Evolutionary conservation across 176 grass and related monocot species (phyloP).

Genomic region (Puya raimondii): DNA sequence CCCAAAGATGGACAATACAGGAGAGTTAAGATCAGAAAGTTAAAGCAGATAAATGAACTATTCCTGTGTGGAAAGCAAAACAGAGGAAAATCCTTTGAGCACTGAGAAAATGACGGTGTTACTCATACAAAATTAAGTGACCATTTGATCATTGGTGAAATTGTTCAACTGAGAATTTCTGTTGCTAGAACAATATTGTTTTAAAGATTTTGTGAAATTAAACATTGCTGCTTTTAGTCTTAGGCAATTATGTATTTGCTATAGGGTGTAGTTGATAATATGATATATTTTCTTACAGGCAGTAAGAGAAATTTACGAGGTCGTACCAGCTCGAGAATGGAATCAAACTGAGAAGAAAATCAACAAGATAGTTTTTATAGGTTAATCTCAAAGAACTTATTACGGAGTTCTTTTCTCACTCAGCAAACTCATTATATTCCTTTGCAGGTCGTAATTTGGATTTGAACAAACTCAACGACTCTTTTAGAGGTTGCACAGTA

Average conservation of each 20-base stretch:
- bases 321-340: slow-evolving; percentile 71
- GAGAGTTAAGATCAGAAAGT: no score
- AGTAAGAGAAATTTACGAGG: slow-evolving; percentile 93
- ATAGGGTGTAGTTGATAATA: background rate
- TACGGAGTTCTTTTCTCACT: background rate
- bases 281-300: slow-evolving; percentile 44
- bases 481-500: slow-evolving; percentile 48
- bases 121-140: no score
- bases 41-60: no score
- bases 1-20: no score
- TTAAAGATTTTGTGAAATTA: background rate
- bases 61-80: no score
- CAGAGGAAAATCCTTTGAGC: no score
- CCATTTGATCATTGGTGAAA: no score
- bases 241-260: background rate
- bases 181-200: no score
- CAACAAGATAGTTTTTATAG: slow-evolving; percentile 93
- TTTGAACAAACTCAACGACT: slow-evolving; percentile 46
- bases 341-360: slow-evolving; percentile 37
- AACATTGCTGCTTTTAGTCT: background rate
- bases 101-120: no score
- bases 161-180: no score
- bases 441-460: slow-evolving; percentile 73
- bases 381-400: slow-evolving; percentile 24
- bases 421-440: slow-evolving; percentile 10